A percentile compares a stretch with the other conserved stretches of the same genome.
These are phyloP conservation scores for Liquidambar formosana DNA, from an alignment of 164 flowering plant genomes.

Conservation along the genomic window DNA sequence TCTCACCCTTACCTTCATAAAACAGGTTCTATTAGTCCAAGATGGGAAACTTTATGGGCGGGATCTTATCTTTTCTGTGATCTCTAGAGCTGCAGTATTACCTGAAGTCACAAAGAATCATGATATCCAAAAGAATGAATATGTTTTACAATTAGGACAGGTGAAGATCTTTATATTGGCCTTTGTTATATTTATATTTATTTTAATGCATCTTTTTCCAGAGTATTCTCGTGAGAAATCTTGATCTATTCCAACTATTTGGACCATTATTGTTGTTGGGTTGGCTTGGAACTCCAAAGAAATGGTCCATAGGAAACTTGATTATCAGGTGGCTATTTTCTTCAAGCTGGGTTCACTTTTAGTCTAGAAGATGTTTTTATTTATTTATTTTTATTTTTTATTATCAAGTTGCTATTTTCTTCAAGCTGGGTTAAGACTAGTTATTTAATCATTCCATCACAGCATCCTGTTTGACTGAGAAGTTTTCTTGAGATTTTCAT, in stretches of 20 bases:
- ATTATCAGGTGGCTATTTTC: not conserved
- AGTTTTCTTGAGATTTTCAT: no score
- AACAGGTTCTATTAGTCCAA: conserved; percentile 86
- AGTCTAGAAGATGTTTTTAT: not conserved
- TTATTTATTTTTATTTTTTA: no score
- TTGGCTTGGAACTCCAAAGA: not conserved
- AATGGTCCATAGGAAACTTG: not conserved
- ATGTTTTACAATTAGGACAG: conserved; percentile 76
- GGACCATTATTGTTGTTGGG: not conserved
- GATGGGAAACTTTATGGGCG: conserved; percentile 95
- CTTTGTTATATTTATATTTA: no score
- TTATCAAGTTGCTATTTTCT: no score
- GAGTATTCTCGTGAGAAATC: not conserved
- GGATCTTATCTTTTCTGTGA: conserved; percentile 66
- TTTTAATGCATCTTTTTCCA: not conserved
- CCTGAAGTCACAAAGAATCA: conserved; percentile 59
- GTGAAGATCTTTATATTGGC: conserved; percentile 30
- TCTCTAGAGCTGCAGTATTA: conserved; percentile 69
- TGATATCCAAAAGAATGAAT: conserved; percentile 65
- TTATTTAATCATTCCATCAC: no score
- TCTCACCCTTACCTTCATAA: conserved; percentile 17
- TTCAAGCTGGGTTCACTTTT: not conserved
- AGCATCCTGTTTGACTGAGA: no score
- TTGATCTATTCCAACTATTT: not conserved
- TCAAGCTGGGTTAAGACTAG: no score